These are phyloP conservation scores for Lentinus brumalis DNA, from an alignment of 768 basidiomycete species.

Conservation along the genomic window DNA sequence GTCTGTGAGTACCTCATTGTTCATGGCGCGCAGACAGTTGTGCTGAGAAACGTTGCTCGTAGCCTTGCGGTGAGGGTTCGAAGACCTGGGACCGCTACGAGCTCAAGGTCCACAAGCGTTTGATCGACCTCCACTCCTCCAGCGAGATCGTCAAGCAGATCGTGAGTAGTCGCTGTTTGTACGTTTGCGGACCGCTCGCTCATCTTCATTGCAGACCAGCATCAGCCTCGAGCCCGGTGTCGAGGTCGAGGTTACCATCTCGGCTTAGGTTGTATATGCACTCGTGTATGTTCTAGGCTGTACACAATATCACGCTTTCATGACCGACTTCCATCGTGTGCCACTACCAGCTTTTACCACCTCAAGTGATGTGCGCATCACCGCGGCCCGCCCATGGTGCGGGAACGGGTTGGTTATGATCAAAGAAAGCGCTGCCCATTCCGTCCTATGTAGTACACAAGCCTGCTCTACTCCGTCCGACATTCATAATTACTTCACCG, in stretches of 20 bases:
- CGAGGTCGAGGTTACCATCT: conserved; percentile 98
- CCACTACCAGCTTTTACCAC: no score
- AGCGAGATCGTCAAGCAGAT: conserved; percentile 99
- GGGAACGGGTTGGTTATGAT: no score
- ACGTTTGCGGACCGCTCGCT: not conserved
- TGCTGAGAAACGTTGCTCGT: not conserved
- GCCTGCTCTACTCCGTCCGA: conserved; percentile 1
- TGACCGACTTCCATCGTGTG: not conserved
- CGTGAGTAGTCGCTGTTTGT: conserved; percentile 52
- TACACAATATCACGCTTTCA: conserved; percentile 10
- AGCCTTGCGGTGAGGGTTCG: conserved; percentile 99
- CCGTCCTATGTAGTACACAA: conserved; percentile 17
- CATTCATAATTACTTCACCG: not conserved
- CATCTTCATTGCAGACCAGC: conserved; percentile 65
- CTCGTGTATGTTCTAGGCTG: conserved; percentile 18
- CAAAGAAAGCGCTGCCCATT: not conserved
- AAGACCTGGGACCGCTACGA: conserved; percentile 99
- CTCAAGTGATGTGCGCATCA: no score
- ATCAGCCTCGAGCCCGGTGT: conserved; percentile 99
- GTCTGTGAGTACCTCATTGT: conserved; percentile 61
- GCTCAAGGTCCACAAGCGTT: conserved; percentile 98
- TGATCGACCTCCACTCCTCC: conserved; percentile 98
- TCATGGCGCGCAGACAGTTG: not conserved
- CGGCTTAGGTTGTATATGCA: conserved; percentile 44
- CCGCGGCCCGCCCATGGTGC: no score